Evolutionary conservation across 2,329 filamentous ascomycete species (phyloP).

Genomic region (Colletotrichum musae): DNA sequence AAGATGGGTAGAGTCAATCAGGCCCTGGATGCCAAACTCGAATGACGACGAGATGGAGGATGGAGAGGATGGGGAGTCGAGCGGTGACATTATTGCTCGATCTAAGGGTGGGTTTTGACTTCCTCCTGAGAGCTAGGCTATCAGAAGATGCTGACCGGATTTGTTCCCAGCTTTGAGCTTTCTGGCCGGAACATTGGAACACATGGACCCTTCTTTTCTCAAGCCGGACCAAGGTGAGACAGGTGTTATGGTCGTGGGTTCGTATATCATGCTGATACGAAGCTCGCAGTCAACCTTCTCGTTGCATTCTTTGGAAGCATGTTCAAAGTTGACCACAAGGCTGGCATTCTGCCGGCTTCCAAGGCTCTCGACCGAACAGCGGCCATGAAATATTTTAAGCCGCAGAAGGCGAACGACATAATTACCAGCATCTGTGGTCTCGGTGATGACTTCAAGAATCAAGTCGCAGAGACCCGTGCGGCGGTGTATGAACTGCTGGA

Average conservation of each 20-base stretch:
- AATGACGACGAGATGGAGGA: constrained; percentile 53
- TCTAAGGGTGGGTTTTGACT: constrained; percentile 60
- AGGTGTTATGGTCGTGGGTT: not conserved
- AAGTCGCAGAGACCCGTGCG: constrained; percentile 65
- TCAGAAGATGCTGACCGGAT: constrained; percentile 5
- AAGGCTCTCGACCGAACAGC: constrained; percentile 66
- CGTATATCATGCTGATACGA: constrained; percentile 55
- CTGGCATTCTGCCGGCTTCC: constrained; percentile 69
- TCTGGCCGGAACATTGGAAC: constrained; percentile 66
- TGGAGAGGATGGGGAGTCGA: constrained; percentile 57
- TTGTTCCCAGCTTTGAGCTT: constrained; percentile 65
- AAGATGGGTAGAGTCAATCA: constrained; percentile 69
- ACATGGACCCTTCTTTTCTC: constrained; percentile 61
- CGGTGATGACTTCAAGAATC: constrained; percentile 70
- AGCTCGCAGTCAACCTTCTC: constrained; percentile 57
- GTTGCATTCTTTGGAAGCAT: constrained; percentile 71
- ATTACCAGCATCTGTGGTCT: constrained; percentile 65
- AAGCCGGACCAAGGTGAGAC: constrained; percentile 64
- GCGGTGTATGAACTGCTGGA: constrained; percentile 66
- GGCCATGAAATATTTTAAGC: constrained; percentile 66
- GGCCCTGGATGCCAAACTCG: constrained; percentile 66
- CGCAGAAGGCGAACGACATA: constrained; percentile 63
- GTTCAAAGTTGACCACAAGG: constrained; percentile 72
- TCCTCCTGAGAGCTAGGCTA: not conserved
- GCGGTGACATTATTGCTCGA: constrained; percentile 66